These are phyloP conservation scores for Paramecium octaurelia DNA, from an alignment of 73 alveolate genomes.

Conservation along the genomic window DNA sequence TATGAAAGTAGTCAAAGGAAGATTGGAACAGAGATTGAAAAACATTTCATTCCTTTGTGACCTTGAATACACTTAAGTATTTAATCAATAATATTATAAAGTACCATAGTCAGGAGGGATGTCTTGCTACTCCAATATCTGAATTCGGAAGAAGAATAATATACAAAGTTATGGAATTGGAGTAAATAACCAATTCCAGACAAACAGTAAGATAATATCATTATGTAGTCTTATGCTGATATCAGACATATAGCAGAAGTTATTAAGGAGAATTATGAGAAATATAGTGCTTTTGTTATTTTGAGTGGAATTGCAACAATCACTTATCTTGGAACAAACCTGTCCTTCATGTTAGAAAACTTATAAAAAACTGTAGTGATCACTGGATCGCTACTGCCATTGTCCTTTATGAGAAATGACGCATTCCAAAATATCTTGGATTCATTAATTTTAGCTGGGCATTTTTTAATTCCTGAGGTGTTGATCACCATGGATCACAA, in stretches of 20 bases:
- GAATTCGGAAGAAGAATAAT: constrained; percentile 39
- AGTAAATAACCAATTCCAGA: neutral
- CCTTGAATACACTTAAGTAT: constrained; percentile 43
- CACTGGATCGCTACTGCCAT: constrained; percentile 67
- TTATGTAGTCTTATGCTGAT: neutral
- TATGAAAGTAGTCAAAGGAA: constrained; percentile 2
- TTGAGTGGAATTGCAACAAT: constrained; percentile 68
- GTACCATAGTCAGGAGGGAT: constrained; percentile 52
- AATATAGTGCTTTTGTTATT: constrained; percentile 63
- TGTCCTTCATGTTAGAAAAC: constrained; percentile 63
- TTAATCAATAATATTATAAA: neutral
- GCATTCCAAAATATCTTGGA: constrained; percentile 52
- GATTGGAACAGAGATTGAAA: neutral
- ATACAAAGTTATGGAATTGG: constrained; percentile 52
- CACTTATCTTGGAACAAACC: constrained; percentile 60
- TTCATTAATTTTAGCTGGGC: constrained; percentile 59
- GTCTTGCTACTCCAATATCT: constrained; percentile 48
- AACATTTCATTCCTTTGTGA: constrained; percentile 54
- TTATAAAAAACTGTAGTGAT: constrained; percentile 62
- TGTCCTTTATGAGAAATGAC: constrained; percentile 68
- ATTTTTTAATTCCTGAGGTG: constrained; percentile 58
- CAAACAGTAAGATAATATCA: neutral
- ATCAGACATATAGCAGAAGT: constrained; percentile 38
- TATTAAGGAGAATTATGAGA: constrained; percentile 58
- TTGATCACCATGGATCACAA: constrained; percentile 44